phyloP scores from a whole-genome alignment of 805 yeast species.

The Ogataea minuta region DNA sequence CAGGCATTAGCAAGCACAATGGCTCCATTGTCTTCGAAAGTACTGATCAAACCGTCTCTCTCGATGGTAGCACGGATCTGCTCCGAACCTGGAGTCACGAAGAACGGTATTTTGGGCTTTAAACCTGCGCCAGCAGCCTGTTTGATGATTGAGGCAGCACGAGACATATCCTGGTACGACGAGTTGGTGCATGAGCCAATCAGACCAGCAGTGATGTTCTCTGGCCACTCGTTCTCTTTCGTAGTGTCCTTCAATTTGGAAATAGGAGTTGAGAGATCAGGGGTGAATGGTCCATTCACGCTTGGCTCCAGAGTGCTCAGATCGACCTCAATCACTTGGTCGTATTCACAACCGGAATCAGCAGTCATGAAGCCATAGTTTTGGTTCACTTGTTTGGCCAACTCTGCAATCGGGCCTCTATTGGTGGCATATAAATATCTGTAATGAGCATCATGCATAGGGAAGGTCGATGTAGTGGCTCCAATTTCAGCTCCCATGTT shows the following conservation, averaged over 20 bases:
- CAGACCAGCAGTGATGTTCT: slow-evolving; percentile 87
- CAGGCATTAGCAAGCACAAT: slow-evolving; percentile 95
- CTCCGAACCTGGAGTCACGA: slow-evolving; percentile 97
- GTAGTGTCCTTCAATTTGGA: slow-evolving; percentile 85
- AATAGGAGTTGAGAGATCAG: slow-evolving; percentile 95
- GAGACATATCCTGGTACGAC: slow-evolving; percentile 96
- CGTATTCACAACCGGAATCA: slow-evolving; percentile 91
- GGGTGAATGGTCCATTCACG: slow-evolving; percentile 97
- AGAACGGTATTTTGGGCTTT: slow-evolving; percentile 86
- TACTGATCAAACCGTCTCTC: slow-evolving; percentile 88
- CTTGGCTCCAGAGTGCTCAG: slow-evolving; percentile 89
- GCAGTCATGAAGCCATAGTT: slow-evolving; percentile 71
- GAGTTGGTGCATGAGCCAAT: slow-evolving; percentile 99
- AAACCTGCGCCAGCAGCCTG: slow-evolving; percentile 91
- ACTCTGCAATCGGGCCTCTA: slow-evolving; percentile 80
- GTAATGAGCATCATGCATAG: slow-evolving; percentile 87
- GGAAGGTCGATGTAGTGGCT: slow-evolving; percentile 97
- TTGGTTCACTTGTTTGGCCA: slow-evolving; percentile 64
- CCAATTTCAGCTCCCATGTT: slow-evolving; percentile 99
- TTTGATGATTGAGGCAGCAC: slow-evolving; percentile 88
- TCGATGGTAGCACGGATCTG: slow-evolving; percentile 98
- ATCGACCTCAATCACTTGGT: slow-evolving; percentile 88
- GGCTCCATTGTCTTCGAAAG: slow-evolving; percentile 91
- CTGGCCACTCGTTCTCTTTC: slow-evolving; percentile 86
- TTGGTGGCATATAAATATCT: slow-evolving; percentile 84